A percentile compares a stretch with the other conserved stretches of the same genome.
Evolutionary conservation across 192 early-diverging fungal genomes (phyloP).

Genomic region (Podila horticola): DNA sequence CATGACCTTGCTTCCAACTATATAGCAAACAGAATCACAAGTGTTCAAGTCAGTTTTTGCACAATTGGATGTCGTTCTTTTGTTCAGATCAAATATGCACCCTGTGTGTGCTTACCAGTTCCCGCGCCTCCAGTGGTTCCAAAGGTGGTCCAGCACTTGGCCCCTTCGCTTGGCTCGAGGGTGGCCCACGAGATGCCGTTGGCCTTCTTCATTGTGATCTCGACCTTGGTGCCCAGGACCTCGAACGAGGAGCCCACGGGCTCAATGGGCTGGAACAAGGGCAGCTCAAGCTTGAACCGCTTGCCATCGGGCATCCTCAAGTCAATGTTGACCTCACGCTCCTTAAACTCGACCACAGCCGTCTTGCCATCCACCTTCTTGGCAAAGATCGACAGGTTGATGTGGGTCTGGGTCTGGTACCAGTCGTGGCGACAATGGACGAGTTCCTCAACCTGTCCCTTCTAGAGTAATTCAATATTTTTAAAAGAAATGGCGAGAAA

Average conservation of each 20-base stretch:
- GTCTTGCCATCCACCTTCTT: conserved; percentile 84
- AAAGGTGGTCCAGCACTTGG: conserved; percentile 87
- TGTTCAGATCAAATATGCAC: too few relatives aligned
- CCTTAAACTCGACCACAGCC: conserved; percentile 77
- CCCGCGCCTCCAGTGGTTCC: conserved; percentile 74
- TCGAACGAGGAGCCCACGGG: conserved; percentile 71
- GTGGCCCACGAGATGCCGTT: conserved; percentile 88
- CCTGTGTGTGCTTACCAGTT: conserved; percentile 9
- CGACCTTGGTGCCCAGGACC: conserved; percentile 81
- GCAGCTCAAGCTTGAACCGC: conserved; percentile 72
- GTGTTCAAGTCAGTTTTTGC: too few relatives aligned
- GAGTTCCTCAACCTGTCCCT: conserved; percentile 55
- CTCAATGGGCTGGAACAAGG: conserved; percentile 81
- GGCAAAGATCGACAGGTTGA: conserved; percentile 93
- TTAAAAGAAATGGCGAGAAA: not conserved
- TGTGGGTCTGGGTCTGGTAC: conserved; percentile 89
- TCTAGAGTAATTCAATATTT: conserved; percentile 13
- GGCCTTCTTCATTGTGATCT: conserved; percentile 80
- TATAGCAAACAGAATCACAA: conserved; percentile 35
- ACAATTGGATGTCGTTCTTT: too few relatives aligned
- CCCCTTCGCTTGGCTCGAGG: conserved; percentile 71
- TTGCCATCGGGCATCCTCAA: conserved; percentile 83
- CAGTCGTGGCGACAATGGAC: conserved; percentile 92
- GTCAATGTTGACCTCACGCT: conserved; percentile 74
- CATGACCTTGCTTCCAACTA: conserved; percentile 76